Evolutionary conservation across 176 grass and related monocot species (phyloP), one percentile per base, ranked within the genome.

Genomic region (Zea luxurians): DNA sequence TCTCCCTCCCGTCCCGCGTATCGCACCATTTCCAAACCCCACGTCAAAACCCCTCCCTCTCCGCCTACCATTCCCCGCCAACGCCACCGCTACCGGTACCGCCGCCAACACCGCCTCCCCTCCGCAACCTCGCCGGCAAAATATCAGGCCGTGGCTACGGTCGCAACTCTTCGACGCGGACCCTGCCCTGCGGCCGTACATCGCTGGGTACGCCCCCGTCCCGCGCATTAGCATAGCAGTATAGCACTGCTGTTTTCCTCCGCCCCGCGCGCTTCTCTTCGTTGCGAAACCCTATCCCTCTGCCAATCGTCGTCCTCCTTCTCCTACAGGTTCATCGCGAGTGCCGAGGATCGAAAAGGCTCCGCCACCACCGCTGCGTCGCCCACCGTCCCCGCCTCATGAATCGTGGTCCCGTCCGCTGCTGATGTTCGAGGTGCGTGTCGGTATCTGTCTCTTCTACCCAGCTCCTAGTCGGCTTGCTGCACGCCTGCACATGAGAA

Each of bases 21-120:
- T 43, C 13, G n/a, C 41, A 62, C 75, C 69, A 86, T 71, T 74
- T 54, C 74, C 46, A 71, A 84, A 80, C 17, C 83, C 83, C 70
- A 10, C 62, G 1, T 48, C 44, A 8, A 65, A 36, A 20, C 41
- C 20, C 21, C 17, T 17, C 63, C 72, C 8, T 45, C 45, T 35
- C 60, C 8, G 10, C 67, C 11, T 44, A 35, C 42, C 44, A 49
- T 38, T 47, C 59, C 59, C 71, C 68, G 16, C 42, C 41, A 17
- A 27, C 37, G 2, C 10, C 12, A 37, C 75, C 59, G 10, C 48
- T 60, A 0, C 45, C 57, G 35, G 64, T 71, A n/a, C 61, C 48
- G 3, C 73, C 40, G 2, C 42, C 16, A 5, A 17, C 4, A 2
- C 66, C 10, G 10, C 66, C 71, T 38, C 49, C 70, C 36, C 37